phyloP scores from a whole-genome alignment of 768 basidiomycete genomes.

The Trichaptum fuscoviolaceum region DNA sequence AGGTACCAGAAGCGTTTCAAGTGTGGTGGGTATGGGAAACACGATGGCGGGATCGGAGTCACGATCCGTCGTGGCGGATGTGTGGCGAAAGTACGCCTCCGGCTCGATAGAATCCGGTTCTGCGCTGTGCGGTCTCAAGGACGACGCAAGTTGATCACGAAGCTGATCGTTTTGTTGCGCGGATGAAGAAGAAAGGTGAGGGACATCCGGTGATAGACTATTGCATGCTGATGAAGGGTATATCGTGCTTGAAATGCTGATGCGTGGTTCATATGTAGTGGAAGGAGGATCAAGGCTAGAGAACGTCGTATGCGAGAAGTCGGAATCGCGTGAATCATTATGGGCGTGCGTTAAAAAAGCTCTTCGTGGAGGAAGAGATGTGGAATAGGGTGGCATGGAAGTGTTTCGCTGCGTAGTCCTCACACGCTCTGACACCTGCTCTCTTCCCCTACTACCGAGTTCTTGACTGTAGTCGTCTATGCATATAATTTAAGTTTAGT shows the following conservation, averaged over 20 bases:
- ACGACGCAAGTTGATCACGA: background rate
- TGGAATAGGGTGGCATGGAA: background rate
- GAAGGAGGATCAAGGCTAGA: conserved; percentile 26
- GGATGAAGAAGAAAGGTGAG: background rate
- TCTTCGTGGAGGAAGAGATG: conserved; percentile 21
- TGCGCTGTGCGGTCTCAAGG: background rate
- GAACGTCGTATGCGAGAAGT: conserved; percentile 12
- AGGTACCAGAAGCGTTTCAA: background rate
- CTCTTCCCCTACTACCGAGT: background rate
- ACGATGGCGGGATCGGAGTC: background rate
- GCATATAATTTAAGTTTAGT: background rate
- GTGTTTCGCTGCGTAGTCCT: background rate
- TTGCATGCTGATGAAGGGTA: conserved; percentile 27
- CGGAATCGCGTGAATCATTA: conserved; percentile 2
- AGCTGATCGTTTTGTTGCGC: background rate
- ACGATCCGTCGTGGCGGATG: background rate
- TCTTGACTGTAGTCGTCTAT: background rate
- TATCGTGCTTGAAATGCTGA: conserved; percentile 39
- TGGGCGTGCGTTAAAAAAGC: conserved; percentile 30
- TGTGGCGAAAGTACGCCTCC: background rate
- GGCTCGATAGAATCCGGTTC: background rate
- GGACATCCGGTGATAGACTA: background rate
- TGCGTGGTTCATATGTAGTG: conserved; percentile 28
- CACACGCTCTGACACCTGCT: background rate
- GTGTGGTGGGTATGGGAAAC: background rate